A percentile compares a stretch with the other conserved stretches of the same genome.
Evolutionary conservation across 1,139 yeast species (phyloP).

Genomic region (Ogataea hybrid): DNA sequence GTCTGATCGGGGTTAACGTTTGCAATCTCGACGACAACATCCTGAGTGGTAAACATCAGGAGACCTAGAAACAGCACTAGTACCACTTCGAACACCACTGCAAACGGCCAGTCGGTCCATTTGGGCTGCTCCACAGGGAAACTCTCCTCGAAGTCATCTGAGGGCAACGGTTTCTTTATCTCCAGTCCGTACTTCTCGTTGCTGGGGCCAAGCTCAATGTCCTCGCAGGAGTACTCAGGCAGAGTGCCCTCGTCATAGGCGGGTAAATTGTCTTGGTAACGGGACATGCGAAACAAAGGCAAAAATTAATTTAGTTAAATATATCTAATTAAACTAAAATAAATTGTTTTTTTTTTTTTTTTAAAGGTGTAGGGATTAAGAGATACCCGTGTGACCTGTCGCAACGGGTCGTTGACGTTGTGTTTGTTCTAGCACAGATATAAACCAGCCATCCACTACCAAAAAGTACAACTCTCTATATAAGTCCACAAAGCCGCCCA

Average conservation of each 20-base stretch:
- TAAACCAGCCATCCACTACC: constrained; percentile 8
- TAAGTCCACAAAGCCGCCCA: not conserved
- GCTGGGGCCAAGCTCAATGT: constrained; percentile 5
- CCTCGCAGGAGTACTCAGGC: constrained; percentile 9
- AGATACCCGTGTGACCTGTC: no score
- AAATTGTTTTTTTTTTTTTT: no score
- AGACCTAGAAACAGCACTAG: constrained; percentile 9
- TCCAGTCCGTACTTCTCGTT: constrained; percentile 3
- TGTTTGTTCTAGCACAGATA: not conserved
- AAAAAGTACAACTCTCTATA: no score
- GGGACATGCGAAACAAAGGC: not conserved
- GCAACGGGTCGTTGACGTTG: no score
- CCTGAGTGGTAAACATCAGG: not conserved
- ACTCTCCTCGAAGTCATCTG: constrained; percentile 54
- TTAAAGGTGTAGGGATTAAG: not conserved
- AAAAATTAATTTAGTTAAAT: not conserved
- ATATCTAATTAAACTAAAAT: no score
- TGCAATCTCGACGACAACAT: not conserved
- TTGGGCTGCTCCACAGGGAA: constrained; percentile 64
- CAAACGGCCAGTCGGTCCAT: constrained; percentile 72
- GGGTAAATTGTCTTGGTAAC: not conserved
- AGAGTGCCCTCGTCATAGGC: constrained; percentile 4
- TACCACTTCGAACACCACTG: constrained; percentile 54
- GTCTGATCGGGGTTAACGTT: not conserved
- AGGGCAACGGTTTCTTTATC: constrained; percentile 19